phyloP scores from a whole-genome alignment of 2,329 filamentous ascomycete genomes.

The Teratosphaeria zuluensis region DNA sequence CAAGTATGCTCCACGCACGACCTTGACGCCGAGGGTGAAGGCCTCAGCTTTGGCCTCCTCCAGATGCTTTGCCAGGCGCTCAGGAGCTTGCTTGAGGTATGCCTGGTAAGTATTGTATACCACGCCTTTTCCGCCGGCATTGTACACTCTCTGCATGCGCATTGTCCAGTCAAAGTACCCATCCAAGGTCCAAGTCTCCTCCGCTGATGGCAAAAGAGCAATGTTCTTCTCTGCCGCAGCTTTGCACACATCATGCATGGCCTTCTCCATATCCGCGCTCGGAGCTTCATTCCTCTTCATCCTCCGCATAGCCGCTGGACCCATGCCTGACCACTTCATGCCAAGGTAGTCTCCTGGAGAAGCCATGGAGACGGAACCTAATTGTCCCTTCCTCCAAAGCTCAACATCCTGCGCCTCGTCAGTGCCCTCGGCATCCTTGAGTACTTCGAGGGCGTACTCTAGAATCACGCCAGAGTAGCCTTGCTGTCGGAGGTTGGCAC shows the following conservation, averaged over 20 bases:
- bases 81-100: conserved; percentile 42
- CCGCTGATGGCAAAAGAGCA: conserved; percentile 72
- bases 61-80: conserved; percentile 37
- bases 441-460: conserved; percentile 73
- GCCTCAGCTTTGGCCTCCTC: conserved; percentile 34
- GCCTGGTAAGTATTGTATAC: conserved; percentile 60
- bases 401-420: conserved; percentile 52
- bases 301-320: conserved; percentile 58
- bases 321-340: conserved; percentile 70
- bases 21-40: conserved; percentile 47
- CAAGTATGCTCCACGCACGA: conserved; percentile 50
- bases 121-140: conserved; percentile 48
- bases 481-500: conserved; percentile 56
- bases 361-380: conserved; percentile 57
- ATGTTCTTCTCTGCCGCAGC: conserved; percentile 61
- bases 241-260: conserved; percentile 66
- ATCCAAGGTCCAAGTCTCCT: conserved; percentile 67
- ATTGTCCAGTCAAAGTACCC: conserved; percentile 77
- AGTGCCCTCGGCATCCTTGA: conserved; percentile 43
- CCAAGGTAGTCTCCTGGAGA: conserved; percentile 45
- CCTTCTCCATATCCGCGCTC: conserved; percentile 53
- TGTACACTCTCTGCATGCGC: conserved; percentile 56
- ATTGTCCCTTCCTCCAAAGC: conserved; percentile 63
- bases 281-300: conserved; percentile 55
- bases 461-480: conserved; percentile 80